These are phyloP conservation scores for Suillus weaverae DNA, from an alignment of 768 basidiomycete genomes.

Conservation along the genomic window DNA sequence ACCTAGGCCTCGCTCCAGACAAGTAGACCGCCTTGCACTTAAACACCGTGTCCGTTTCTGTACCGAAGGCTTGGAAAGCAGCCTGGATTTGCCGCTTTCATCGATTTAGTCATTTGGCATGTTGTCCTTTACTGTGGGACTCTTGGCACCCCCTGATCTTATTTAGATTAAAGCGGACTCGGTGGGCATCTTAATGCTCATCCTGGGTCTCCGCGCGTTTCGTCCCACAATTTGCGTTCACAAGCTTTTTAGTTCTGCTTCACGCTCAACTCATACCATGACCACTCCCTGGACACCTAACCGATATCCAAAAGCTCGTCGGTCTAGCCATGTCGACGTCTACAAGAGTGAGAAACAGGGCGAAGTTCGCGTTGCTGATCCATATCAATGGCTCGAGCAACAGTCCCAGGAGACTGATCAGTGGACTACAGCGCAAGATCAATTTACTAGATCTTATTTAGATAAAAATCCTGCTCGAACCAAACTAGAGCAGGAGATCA, in stretches of 20 bases:
- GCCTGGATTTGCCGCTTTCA: conserved; percentile 10
- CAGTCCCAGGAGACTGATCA: conserved; percentile 60
- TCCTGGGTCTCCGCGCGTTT: conserved; percentile 13
- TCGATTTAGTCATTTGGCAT: conserved; percentile 22
- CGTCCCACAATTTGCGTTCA: conserved; percentile 22
- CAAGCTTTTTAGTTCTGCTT: conserved; percentile 23
- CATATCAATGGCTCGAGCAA: conserved; percentile 75
- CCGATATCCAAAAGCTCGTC: conserved; percentile 62
- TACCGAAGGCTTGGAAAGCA: conserved; percentile 10
- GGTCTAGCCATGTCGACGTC: conserved; percentile 64
- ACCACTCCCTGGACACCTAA: conserved; percentile 55
- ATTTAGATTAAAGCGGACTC: conserved; percentile 24
- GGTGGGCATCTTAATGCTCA: conserved; percentile 17
- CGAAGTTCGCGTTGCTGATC: conserved; percentile 63
- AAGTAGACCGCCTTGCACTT: conserved; percentile 5
- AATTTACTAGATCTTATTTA: conserved; percentile 58
- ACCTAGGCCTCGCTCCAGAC: conserved; percentile 14
- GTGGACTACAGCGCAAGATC: conserved; percentile 64
- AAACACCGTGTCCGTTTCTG: conserved; percentile 9
- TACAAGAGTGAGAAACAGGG: conserved; percentile 69
- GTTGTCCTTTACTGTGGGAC: conserved; percentile 21
- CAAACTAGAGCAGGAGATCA: conserved; percentile 60
- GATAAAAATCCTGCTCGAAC: conserved; percentile 61
- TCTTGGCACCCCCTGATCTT: conserved; percentile 31
- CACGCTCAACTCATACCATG: conserved; percentile 17